A percentile compares a stretch with the other conserved stretches of the same genome.
phyloP scores from a whole-genome alignment of 2,329 filamentous ascomycete genomes.

The Chaetomium olivaceum region DNA sequence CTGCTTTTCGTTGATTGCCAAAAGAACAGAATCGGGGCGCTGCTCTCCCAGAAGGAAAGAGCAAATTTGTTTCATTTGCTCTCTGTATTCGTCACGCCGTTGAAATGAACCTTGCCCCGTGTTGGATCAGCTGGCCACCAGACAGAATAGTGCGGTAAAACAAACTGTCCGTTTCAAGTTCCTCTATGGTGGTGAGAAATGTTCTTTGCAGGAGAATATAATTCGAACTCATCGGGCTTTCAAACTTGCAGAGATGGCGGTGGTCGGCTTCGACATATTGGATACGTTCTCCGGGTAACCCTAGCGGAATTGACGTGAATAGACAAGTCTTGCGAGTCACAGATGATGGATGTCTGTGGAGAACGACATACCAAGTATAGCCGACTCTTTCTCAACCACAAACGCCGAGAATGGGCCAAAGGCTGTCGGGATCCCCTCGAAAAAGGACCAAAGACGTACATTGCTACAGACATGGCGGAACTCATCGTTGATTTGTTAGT shows the following conservation, averaged over 20 bases:
- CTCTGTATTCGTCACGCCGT: not conserved
- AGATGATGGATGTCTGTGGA: not conserved
- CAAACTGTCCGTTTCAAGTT: not conserved
- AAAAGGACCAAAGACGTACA: constrained; percentile 34
- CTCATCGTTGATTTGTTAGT: constrained; percentile 35
- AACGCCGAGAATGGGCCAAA: constrained; percentile 20
- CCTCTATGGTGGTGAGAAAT: constrained; percentile 25
- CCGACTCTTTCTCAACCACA: constrained; percentile 35
- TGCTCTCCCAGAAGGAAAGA: constrained; percentile 24
- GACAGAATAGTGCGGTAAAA: not conserved
- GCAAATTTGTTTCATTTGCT: constrained; percentile 24
- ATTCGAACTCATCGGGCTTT: constrained; percentile 24
- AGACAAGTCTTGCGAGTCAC: not conserved
- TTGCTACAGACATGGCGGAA: constrained; percentile 32
- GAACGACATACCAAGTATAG: constrained; percentile 17
- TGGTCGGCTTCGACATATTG: constrained; percentile 34
- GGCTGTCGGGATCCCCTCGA: constrained; percentile 30
- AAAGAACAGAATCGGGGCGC: constrained; percentile 25
- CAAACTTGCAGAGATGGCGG: constrained; percentile 35
- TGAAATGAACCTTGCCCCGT: not conserved
- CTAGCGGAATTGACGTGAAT: constrained; percentile 14
- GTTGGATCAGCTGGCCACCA: not conserved
- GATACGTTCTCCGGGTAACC: constrained; percentile 27
- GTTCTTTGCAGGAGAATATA: constrained; percentile 26
- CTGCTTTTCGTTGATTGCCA: constrained; percentile 24